phyloP scores from a whole-genome alignment of 2,329 filamentous ascomycete species.

The Fusarium beomiforme region DNA sequence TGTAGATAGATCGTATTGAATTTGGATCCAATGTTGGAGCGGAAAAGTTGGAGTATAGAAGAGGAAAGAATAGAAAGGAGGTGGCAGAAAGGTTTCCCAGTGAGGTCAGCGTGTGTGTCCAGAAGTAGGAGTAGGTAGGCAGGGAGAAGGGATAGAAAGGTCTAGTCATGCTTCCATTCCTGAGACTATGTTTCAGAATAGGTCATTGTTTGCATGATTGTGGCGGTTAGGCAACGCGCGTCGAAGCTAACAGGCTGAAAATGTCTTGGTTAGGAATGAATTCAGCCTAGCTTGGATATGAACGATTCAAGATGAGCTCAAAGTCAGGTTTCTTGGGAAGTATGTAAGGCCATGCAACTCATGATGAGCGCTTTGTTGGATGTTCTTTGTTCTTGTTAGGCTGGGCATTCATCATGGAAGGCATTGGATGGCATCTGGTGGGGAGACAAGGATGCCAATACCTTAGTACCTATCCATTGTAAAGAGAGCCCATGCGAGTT shows the following conservation, averaged over 20 bases:
- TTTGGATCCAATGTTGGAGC: not conserved
- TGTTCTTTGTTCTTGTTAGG: constrained; percentile 5
- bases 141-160: constrained; percentile 12
- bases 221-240: constrained; percentile 33
- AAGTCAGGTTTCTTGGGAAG: not conserved
- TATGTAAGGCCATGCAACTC: not conserved
- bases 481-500: not conserved
- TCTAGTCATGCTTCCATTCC: constrained; percentile 15
- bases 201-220: constrained; percentile 20
- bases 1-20: not conserved
- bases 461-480: no score
- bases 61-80: constrained; percentile 16
- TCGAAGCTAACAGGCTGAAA: constrained; percentile 5
- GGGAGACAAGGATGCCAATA: not conserved
- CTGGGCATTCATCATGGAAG: not conserved
- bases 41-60: not conserved
- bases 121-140: constrained; percentile 11
- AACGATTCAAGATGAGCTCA: not conserved
- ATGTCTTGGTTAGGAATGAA: constrained; percentile 32
- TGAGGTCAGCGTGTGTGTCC: not conserved
- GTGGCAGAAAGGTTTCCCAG: constrained; percentile 11
- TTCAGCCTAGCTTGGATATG: constrained; percentile 7
- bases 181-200: constrained; percentile 30
- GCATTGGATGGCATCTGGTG: constrained; percentile 2
- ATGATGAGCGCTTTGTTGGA: constrained; percentile 12